Evolutionary conservation across 352 stramenopile species (phyloP).

Genomic region (Elongisporangium anandrum): DNA sequence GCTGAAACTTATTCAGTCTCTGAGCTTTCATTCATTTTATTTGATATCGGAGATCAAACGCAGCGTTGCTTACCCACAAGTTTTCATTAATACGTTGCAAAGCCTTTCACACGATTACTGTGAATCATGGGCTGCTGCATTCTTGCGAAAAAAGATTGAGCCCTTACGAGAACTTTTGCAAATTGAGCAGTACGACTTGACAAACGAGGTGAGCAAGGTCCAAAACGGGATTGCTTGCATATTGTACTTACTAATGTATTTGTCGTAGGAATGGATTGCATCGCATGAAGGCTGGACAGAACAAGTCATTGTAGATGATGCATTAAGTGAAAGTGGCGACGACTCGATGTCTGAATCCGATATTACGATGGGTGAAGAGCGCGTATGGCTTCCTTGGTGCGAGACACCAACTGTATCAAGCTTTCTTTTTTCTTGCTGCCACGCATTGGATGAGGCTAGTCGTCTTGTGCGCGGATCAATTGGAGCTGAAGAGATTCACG

Average conservation of each 20-base stretch:
- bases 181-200: slow-evolving; percentile 64
- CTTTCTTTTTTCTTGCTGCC: slow-evolving; percentile 83
- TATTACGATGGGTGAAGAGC: slow-evolving; percentile 45
- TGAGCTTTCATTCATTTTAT: slow-evolving; percentile 57
- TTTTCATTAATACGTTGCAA: slow-evolving; percentile 54
- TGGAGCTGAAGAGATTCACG: slow-evolving; percentile 34
- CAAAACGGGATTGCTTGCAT: not conserved
- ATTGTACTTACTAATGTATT: slow-evolving; percentile 1
- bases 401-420: slow-evolving; percentile 79
- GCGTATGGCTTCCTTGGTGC: slow-evolving; percentile 83
- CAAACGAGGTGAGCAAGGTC: slow-evolving; percentile 53
- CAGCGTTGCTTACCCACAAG: slow-evolving; percentile 26
- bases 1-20: slow-evolving; percentile 21
- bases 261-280: slow-evolving; percentile 64
- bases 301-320: slow-evolving; percentile 55
- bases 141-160: slow-evolving; percentile 61
- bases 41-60: slow-evolving; percentile 44
- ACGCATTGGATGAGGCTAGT: slow-evolving; percentile 78
- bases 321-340: slow-evolving; percentile 31
- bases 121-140: slow-evolving; percentile 50
- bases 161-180: slow-evolving; percentile 55
- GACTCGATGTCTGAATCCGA: slow-evolving; percentile 39
- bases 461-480: slow-evolving; percentile 42
- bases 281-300: slow-evolving; percentile 73
- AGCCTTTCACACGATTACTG: slow-evolving; percentile 62